Evolutionary conservation across 1,284 basidiomycete species (phyloP).

Genomic region (Ustilago loliicola): DNA sequence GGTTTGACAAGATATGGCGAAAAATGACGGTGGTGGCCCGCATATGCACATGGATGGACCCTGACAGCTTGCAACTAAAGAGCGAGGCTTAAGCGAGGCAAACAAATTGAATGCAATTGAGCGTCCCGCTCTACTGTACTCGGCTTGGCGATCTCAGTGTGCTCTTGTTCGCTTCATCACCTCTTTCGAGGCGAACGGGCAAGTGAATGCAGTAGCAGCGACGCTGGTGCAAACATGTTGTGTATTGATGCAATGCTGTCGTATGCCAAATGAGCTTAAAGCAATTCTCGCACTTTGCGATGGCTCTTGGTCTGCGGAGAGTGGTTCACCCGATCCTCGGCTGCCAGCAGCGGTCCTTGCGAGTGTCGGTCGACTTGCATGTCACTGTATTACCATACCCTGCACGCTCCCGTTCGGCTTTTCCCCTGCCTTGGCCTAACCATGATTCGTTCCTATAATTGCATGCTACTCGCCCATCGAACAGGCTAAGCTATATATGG

Average conservation of each 20-base stretch:
- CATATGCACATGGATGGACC: not conserved
- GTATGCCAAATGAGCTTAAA: not conserved
- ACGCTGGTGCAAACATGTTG: not conserved
- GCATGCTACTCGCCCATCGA: too few relatives aligned
- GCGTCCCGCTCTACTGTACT: not conserved
- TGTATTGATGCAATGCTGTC: not conserved
- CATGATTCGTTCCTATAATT: too few relatives aligned
- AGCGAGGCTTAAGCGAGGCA: conserved; percentile 1
- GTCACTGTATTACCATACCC: not conserved
- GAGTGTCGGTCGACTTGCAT: not conserved
- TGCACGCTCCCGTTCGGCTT: too few relatives aligned
- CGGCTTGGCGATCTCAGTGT: not conserved
- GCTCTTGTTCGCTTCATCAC: too few relatives aligned
- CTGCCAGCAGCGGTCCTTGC: not conserved
- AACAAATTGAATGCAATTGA: not conserved
- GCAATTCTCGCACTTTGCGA: not conserved
- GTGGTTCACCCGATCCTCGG: not conserved
- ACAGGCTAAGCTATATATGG: too few relatives aligned
- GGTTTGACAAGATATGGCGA: not conserved
- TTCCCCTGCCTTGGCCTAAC: too few relatives aligned
- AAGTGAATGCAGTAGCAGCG: not conserved
- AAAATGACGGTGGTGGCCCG: conserved; percentile 7
- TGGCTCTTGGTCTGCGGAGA: not conserved
- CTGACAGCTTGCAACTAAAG: not conserved
- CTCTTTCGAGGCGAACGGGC: not conserved